Evolutionary conservation across 805 yeast species (phyloP).

Genomic region (Candida pseudofarinosa): DNA sequence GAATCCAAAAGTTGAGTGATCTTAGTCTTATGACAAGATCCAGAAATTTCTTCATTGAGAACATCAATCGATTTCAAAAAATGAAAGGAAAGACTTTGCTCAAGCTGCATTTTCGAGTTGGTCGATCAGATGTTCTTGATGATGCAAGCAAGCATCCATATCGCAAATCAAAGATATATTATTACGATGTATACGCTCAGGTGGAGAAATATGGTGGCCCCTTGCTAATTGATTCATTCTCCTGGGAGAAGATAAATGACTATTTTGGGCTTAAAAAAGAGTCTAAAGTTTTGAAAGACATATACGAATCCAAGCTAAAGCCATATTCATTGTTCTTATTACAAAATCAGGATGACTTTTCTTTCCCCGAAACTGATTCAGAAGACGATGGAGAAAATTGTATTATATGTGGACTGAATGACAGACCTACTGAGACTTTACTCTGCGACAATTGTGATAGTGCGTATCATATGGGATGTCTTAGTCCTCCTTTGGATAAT

Average conservation of each 20-base stretch:
- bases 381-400: conserved; percentile 39
- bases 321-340: conserved; percentile 32
- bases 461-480: conserved; percentile 63
- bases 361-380: conserved; percentile 29
- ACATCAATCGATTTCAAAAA: conserved; percentile 52
- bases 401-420: conserved; percentile 44
- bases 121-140: background rate
- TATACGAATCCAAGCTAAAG: conserved; percentile 21
- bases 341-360: conserved; percentile 18
- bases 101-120: conserved; percentile 17
- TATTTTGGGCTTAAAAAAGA: conserved; percentile 17
- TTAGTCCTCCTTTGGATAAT: conserved; percentile 49
- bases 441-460: conserved; percentile 74
- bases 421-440: conserved; percentile 45
- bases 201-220: conserved; percentile 24
- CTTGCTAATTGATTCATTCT: conserved; percentile 12
- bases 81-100: conserved; percentile 35
- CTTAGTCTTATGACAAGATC: conserved; percentile 60
- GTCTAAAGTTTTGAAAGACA: conserved; percentile 15
- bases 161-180: conserved; percentile 17
- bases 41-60: conserved; percentile 57
- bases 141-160: background rate
- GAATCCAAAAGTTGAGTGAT: conserved; percentile 65
- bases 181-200: conserved; percentile 37
- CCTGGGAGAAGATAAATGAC: conserved; percentile 21